Conservation (phyloP, 768 basidiomycete genomes). For the Trametes cubensis region DNA sequence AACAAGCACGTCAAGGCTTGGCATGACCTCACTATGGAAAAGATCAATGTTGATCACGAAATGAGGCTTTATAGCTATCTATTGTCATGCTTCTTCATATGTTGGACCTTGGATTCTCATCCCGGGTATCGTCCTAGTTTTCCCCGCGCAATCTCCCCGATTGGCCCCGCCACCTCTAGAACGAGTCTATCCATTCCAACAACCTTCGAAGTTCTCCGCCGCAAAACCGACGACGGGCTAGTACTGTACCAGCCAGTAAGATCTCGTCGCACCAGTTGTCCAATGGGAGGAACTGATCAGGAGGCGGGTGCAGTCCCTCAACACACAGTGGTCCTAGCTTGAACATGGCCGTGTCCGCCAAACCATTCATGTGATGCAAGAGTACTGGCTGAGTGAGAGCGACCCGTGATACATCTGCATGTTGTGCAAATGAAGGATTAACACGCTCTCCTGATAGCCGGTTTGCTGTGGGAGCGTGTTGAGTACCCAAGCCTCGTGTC, state of each 20-base stretch:
- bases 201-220: no score
- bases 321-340: no score
- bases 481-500: not conserved
- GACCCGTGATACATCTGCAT: not conserved
- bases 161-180: not conserved
- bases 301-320: no score
- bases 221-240: no score
- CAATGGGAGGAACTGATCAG: no score
- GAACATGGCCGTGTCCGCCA: not conserved
- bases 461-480: not conserved
- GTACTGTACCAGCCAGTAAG: no score
- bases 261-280: no score
- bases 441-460: not conserved
- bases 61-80: not conserved
- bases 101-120: no score
- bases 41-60: not conserved
- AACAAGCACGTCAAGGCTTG: not conserved
- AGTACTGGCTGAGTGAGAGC: not conserved
- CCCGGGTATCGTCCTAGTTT: conserved; percentile 12
- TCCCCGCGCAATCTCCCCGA: conserved; percentile 6
- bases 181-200: conserved; percentile 1
- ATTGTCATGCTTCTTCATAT: not conserved
- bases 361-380: not conserved
- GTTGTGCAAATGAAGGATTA: not conserved
- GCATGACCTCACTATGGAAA: not conserved